A percentile compares a stretch with the other conserved stretches of the same genome.
Evolutionary conservation across 2,329 filamentous ascomycete genomes (phyloP).

Genomic region (Cladosporium sp.): DNA sequence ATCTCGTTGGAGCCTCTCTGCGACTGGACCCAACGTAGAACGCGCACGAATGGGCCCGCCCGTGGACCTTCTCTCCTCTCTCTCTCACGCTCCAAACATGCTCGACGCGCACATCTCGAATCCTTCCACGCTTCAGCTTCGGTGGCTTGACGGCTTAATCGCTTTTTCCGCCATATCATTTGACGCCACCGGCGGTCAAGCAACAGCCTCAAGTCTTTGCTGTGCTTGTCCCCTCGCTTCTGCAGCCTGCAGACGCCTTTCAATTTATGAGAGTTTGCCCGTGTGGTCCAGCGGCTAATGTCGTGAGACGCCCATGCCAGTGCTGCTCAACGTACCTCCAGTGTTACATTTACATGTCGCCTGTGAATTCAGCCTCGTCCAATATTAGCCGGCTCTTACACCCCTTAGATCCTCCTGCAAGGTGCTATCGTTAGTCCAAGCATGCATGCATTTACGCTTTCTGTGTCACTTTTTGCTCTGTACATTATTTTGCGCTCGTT

Average conservation of each 20-base stretch:
- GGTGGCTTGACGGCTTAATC: conserved; percentile 7
- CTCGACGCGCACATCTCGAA: conserved; percentile 8
- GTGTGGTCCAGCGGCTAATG: conserved; percentile 3
- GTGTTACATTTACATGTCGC: background rate
- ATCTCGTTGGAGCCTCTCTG: conserved; percentile 1
- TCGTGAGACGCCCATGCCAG: background rate
- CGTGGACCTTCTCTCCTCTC: background rate
- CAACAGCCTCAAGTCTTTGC: conserved; percentile 2
- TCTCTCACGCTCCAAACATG: background rate
- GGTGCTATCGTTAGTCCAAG: background rate
- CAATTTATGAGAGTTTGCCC: background rate
- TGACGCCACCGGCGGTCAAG: conserved; percentile 8
- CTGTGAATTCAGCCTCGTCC: background rate
- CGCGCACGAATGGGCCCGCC: background rate
- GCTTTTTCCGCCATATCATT: background rate
- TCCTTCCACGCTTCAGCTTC: background rate
- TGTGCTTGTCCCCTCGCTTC: conserved; percentile 16
- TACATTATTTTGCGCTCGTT: background rate
- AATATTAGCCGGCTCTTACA: background rate
- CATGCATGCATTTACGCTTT: background rate
- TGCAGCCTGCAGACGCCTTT: conserved; percentile 2
- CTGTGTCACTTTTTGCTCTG: background rate
- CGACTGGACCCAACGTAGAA: background rate
- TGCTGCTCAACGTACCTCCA: background rate
- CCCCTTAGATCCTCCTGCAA: background rate